Evolutionary conservation across 495 filamentous ascomycete species (phyloP).

Genomic region (Clavariopsis aquatica): DNA sequence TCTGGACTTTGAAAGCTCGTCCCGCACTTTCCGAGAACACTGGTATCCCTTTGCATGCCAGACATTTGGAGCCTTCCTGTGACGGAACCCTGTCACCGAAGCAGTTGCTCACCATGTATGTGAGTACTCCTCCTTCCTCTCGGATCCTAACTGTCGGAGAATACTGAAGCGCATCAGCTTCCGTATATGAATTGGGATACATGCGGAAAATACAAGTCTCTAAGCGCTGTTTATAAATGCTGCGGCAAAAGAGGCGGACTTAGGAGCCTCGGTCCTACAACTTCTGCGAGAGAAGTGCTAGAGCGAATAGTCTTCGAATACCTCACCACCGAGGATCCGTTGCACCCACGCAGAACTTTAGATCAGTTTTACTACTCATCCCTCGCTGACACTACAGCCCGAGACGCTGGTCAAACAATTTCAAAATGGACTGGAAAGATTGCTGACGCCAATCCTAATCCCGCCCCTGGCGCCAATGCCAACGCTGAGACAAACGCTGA

Average conservation of each 20-base stretch:
- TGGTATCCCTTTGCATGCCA: not conserved
- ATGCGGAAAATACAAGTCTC: not conserved
- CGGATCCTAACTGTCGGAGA: not conserved
- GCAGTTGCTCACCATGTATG: not conserved
- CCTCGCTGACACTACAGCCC: not conserved
- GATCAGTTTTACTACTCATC: slow-evolving; percentile 1
- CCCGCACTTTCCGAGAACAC: not conserved
- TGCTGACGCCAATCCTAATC: not conserved
- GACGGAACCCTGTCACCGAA: not conserved
- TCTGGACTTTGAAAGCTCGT: not conserved
- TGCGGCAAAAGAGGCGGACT: not conserved
- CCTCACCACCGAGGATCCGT: not conserved
- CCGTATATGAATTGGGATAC: slow-evolving; percentile 15
- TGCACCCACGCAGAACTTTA: slow-evolving; percentile 7
- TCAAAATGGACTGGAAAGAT: slow-evolving; percentile 1
- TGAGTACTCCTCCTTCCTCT: not conserved
- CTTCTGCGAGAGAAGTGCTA: no score
- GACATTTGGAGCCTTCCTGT: not conserved
- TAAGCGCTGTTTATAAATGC: not conserved
- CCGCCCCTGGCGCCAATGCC: no score
- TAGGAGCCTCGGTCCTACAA: not conserved
- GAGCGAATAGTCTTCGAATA: not conserved
- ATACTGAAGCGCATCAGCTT: slow-evolving; percentile 6
- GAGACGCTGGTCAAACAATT: slow-evolving; percentile 11
- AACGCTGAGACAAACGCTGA: no score